Base-by-base conservation (phyloP, 164 flowering plant genomes). In the Pachysandra terminalis region DNA sequence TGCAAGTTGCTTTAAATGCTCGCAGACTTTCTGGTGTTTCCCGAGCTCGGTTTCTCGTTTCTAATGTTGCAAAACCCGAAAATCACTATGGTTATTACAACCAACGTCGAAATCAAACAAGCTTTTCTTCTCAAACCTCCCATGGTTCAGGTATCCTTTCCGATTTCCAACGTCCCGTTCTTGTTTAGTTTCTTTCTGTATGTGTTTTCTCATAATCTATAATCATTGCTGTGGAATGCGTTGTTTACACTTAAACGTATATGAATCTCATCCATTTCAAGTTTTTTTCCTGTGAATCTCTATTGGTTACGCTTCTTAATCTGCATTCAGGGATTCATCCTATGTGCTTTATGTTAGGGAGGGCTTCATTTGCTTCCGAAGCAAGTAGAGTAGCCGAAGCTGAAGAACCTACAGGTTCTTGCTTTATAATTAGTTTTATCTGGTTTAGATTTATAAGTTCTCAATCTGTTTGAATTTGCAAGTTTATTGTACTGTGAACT, bases 361-460 rank as follows among this genome's bases (percentile, higher is more conserved):
- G 45, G 68, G 78, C 78, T 25, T 65, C 41, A 9, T 83, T 70
- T 70, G 72, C 85, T 37, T 27, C 87, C 0, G 76, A 73, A 57
- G 79, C 85, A 12, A 60, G 26, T 12, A 60, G 26, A 9, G 51
- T 55, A 10, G 56, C 52, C 41, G 71, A 32, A 10, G 76, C 71
- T 41, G 71, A 32, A 35, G 73, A 37, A 53, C 70, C 84, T 12
- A 69, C 83, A 68, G 90, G 92, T 87, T 32, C 14, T 68, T 68
- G 69, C 45, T 71, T 67, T 15, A 22, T 21, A 23, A 40, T 24
- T 58, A 22, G 23, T 25, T 27, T 23, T 2, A 21, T 66, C 71
- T 9, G 63, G 23, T 56, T 16, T 26, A n/a, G 9, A 41, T 24
- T 65, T 0, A 41, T 65, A 8, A 0, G 16, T 57, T 26, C 51